Base-by-base conservation (phyloP, 164 flowering plant genomes). In the Vitis vinifera region DNA sequence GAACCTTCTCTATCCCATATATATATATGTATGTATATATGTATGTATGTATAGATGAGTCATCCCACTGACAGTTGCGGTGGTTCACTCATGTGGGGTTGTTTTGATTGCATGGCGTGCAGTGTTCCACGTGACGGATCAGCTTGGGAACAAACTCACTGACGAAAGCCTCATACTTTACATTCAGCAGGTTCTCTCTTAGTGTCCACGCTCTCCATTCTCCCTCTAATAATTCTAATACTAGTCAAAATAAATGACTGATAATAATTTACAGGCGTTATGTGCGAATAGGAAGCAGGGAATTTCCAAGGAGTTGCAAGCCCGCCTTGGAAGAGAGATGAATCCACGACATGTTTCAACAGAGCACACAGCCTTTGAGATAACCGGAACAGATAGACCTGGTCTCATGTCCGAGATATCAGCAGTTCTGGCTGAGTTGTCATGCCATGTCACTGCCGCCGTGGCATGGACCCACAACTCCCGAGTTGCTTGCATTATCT, bases 101-200 rank as follows among this genome's bases (percentile, higher is more conserved):
- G 59, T 69, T 78, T 71, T 51, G 19, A 55, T 72, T 79, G 72
- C 68, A 55, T 78, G 77, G 71, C 67, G 29, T 51, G 68, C 91
- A 92, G 99, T 94, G 30, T 92, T 92, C 80, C 97, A 94, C 74
- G 99, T 91, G 68, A 91, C 92, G 0, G 97, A 92, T 62, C 96
- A 88, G 73, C 76, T 68, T 0, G 93, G 97, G 12, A 75, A 85
- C 81, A 91, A 94, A 74, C 63, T 94, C 51, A 84, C 90, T 27
- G 99, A 94, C 71, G 80, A 87, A 76, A 81, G 71, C 76, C 92
- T 91, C 80, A 84, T 89, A n/a, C 87, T 72, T 61, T 85, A 89
- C 80, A 92, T 92, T 71, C 84, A 91, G 60, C 89, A 91, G 92
- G 98, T 94, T 55, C 55, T 62, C 68, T 17, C 65, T 69, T 13